These are phyloP conservation scores for Starmerella stellata DNA, from an alignment of 805 yeast genomes.

Conservation along the genomic window DNA sequence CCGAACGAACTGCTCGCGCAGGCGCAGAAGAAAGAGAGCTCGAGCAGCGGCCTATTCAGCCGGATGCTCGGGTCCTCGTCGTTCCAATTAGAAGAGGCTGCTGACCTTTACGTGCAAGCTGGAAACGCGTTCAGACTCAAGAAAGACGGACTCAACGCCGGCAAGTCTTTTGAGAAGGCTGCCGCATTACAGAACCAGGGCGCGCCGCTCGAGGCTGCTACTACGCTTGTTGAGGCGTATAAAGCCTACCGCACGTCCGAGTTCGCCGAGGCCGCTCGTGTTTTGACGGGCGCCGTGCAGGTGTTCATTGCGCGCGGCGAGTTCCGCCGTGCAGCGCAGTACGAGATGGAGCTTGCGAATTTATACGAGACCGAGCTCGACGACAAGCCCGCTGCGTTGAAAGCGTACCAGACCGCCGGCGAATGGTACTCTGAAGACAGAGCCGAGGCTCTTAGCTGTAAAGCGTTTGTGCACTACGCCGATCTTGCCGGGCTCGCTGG, in stretches of 20 bases:
- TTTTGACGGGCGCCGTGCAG: constrained; percentile 58
- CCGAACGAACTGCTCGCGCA: constrained; percentile 20
- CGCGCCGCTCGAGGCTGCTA: constrained; percentile 79
- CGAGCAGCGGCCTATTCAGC: constrained; percentile 41
- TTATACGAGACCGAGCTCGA: constrained; percentile 59
- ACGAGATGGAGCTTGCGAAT: constrained; percentile 77
- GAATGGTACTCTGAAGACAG: constrained; percentile 91
- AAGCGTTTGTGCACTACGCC: constrained; percentile 76
- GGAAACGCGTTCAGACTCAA: constrained; percentile 74
- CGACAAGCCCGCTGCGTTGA: constrained; percentile 50
- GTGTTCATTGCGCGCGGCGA: constrained; percentile 81
- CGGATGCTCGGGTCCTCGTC: constrained; percentile 37
- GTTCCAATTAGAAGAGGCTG: constrained; percentile 71
- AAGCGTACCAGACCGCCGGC: constrained; percentile 78
- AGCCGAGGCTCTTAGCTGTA: constrained; percentile 76
- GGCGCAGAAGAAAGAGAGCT: constrained; percentile 55
- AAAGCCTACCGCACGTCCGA: constrained; percentile 63
- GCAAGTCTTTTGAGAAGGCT: constrained; percentile 68
- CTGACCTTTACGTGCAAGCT: constrained; percentile 77
- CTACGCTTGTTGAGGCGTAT: constrained; percentile 74
- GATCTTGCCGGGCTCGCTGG: constrained; percentile 65
- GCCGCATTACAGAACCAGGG: constrained; percentile 62
- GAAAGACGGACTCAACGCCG: constrained; percentile 54
- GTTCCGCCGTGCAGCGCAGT: constrained; percentile 90
- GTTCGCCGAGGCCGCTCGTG: constrained; percentile 58